A percentile compares a stretch with the other conserved stretches of the same genome.
These are phyloP conservation scores for Diplodia intermedia DNA, from an alignment of 2,329 filamentous ascomycete genomes.

Conservation along the genomic window DNA sequence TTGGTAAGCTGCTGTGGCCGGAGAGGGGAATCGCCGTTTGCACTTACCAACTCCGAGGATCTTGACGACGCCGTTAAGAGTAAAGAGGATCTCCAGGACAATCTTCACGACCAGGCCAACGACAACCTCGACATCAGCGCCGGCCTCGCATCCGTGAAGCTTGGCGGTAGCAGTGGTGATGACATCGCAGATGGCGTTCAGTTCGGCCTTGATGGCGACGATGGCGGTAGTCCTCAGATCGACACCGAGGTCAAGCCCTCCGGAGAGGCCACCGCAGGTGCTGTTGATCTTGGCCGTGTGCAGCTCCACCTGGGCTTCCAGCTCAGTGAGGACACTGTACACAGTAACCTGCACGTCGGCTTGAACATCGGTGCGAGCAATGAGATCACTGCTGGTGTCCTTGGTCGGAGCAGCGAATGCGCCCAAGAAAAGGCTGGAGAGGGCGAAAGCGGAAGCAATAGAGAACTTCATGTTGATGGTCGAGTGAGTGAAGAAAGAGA, in stretches of 20 bases:
- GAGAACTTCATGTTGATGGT: slow-evolving; percentile 5
- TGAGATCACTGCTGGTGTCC: background rate
- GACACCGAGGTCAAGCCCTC: background rate
- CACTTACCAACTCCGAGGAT: slow-evolving; percentile 30
- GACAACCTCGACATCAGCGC: slow-evolving; percentile 17
- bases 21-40: background rate
- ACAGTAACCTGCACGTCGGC: background rate
- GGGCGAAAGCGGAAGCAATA: background rate
- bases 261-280: slow-evolving; percentile 9
- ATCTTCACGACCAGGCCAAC: slow-evolving; percentile 52
- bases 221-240: slow-evolving; percentile 3
- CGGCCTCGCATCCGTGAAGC: slow-evolving; percentile 4
- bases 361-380: background rate
- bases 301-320: slow-evolving; percentile 18
- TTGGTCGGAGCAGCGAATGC: slow-evolving; percentile 28
- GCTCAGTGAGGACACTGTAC: slow-evolving; percentile 1
- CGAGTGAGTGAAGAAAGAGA: background rate
- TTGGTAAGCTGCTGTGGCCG: background rate
- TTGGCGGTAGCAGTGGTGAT: slow-evolving; percentile 15
- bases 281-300: slow-evolving; percentile 29
- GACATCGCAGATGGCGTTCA: slow-evolving; percentile 18
- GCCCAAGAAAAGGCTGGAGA: slow-evolving; percentile 30
- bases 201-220: slow-evolving; percentile 19
- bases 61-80: slow-evolving; percentile 57
- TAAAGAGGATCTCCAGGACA: slow-evolving; percentile 51